Evolutionary conservation across 2,329 filamentous ascomycete genomes (phyloP).

Genomic region (Calonectria pseudoturangicola): DNA sequence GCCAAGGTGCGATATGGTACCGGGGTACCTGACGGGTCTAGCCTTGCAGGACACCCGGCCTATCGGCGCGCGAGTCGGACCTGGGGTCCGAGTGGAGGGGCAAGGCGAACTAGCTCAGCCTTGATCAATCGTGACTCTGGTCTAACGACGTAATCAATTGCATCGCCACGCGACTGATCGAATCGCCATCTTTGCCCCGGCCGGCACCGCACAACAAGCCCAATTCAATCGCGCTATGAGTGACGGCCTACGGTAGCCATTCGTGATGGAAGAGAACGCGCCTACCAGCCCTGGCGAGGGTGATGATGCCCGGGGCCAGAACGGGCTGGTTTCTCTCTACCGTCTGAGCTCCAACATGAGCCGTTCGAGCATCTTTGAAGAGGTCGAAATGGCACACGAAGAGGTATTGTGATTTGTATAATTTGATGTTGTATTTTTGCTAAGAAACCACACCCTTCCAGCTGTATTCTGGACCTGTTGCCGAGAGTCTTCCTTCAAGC

Average conservation of each 20-base stretch:
- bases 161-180: constrained; percentile 31
- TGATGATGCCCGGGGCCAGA: constrained; percentile 44
- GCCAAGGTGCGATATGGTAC: constrained; percentile 24
- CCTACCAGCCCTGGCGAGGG: constrained; percentile 46
- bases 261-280: constrained; percentile 56
- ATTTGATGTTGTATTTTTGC: constrained; percentile 25
- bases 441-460: constrained; percentile 55
- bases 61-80: constrained; percentile 19
- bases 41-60: constrained; percentile 34
- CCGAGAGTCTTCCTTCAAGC: constrained; percentile 96
- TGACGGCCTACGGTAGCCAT: constrained; percentile 35
- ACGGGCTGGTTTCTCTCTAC: constrained; percentile 69
- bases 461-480: constrained; percentile 93
- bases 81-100: constrained; percentile 40
- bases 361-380: constrained; percentile 88
- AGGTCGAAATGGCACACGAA: constrained; percentile 99
- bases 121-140: constrained; percentile 41
- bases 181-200: constrained; percentile 15
- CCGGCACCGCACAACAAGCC: constrained; percentile 13
- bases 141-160: constrained; percentile 54
- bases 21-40: constrained; percentile 12
- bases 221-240: constrained; percentile 45
- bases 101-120: constrained; percentile 47
- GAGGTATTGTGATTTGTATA: constrained; percentile 74
- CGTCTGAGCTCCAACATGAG: constrained; percentile 82